Percentiles rank a stretch among this genome's conserved stretches.
Conservation (phyloP, 2,329 filamentous ascomycete species). For the Alternaria gansuensis region DNA sequence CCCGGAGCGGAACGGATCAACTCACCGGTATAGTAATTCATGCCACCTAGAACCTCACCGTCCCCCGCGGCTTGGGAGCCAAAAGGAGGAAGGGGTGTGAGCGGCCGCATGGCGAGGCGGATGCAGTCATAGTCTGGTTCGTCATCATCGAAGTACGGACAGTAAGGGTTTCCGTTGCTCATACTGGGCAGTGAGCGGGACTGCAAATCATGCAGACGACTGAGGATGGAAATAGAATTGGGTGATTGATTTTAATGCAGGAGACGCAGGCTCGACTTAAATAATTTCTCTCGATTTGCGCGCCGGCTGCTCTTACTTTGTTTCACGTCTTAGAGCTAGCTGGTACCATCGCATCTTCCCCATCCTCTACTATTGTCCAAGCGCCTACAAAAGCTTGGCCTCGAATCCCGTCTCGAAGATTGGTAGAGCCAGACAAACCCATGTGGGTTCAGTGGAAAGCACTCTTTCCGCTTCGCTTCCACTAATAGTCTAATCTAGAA, state of each 20-base stretch:
- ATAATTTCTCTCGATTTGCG: too few relatives aligned
- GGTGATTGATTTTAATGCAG: background rate
- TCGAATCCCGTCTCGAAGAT: too few relatives aligned
- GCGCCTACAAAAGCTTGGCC: too few relatives aligned
- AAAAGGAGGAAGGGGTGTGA: background rate
- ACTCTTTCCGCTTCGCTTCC: background rate
- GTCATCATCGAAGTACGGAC: background rate
- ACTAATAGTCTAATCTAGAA: background rate
- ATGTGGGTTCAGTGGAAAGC: background rate
- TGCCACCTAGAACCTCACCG: background rate
- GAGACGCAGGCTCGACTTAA: too few relatives aligned
- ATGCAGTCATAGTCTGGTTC: background rate
- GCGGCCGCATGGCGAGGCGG: too few relatives aligned
- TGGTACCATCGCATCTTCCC: too few relatives aligned
- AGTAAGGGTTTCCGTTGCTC: background rate
- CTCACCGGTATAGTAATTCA: background rate
- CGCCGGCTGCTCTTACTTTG: too few relatives aligned
- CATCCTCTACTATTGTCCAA: too few relatives aligned
- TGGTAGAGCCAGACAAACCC: background rate
- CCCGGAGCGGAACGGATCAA: conserved; percentile 28
- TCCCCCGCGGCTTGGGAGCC: background rate
- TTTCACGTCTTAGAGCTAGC: too few relatives aligned
- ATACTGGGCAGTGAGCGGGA: background rate
- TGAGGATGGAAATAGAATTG: background rate
- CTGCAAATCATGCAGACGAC: background rate